Base-by-base conservation (phyloP, 108 stramenopile genomes). In the Cyclostephanos invisitatus region DNA sequence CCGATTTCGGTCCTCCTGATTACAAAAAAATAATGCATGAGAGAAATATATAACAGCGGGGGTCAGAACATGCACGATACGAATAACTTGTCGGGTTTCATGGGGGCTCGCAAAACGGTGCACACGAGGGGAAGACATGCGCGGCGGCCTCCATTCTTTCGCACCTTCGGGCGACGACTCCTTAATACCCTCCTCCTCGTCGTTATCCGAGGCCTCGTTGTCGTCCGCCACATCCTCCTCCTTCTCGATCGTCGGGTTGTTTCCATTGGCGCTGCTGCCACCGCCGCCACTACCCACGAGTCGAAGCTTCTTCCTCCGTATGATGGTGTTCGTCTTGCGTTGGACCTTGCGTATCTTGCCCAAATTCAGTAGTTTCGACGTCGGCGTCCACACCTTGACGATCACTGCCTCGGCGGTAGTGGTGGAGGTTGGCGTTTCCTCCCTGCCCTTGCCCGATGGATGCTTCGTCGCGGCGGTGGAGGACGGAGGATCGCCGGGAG, bases 261-360 rank as follows among this genome's bases (percentile, higher is more conserved):
- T 67, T 4, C 1, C 44, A 55, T 74, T 38, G 46, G 27, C 24
- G 59, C 15, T 24, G 24, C 37, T 25, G 0, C 17, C 55, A 3
- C 24, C 21, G 0, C 17, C 55, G 11, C 24, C 21, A 27, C 25
- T 49, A 22, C 36, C 63, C 5, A 18, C 32, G 5, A 54, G 5
- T 9, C 60, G 29, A 49, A 73, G n/a, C 32, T 55, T 72, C 36
- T 77, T 77, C 64, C 71, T 50, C 10, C 64, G 75, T 29, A 77
- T 77, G 49, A 73, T 55, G 9, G 75, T 77, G 22, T 73, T 73
- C 46, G 75, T 73, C 65, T 73, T 72, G 18, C 72, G 71, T 47
- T 66, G 64, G 24, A 77, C 38, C 46, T 65, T 37, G 15, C 71
- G 62, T n/a, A 73, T 65, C 51, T 56, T 65, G 5, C 64, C 64